Base-by-base conservation (phyloP, 371 early-diverging fungal species). In the Actinomucor elegans region DNA sequence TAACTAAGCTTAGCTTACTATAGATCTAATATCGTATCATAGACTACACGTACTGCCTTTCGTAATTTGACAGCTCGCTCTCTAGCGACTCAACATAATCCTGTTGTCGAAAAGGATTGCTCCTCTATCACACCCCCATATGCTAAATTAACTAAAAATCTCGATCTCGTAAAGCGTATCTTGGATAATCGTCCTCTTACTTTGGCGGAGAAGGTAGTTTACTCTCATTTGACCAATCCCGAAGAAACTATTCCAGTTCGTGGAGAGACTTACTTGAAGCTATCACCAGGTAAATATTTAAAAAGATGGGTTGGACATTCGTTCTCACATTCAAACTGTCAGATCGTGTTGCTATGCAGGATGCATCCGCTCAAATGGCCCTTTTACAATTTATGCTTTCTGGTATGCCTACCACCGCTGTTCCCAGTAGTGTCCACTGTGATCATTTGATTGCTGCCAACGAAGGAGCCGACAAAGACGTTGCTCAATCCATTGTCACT, bases 181-280 rank as follows among this genome's bases (percentile, higher is more conserved):
- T 66, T 85, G 46, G 67, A 79, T 51, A 61, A 75, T 40, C 79
- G 80, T 11, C 89, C 90, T 7, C 66, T 97, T 56, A 95, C 96
- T 10, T 77, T 96, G 33, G 92, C 96, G 4, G 96, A 97, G 57
- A 97, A 97, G 86, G 87, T 94, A 48, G 84, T 97, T 18, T 96
- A 94, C 59, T 87, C 94, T 43, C 98, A 97, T 74, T 77, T 96
- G 67, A 87, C 90, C 42, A 86, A 95, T 43, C 86, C 90, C 12
- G 79, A 80, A 50, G 82, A 76, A 67, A 87, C 79, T 8, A 66
- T 82, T 7, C 87, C 87, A 14, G 76, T 86, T 11, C 75, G 87
- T 27, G 89, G 89, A 18, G 79, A 85, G 51, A 83, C 86, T 3
- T 88, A 88, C 48, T 62, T 90, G 37, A 84, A 86, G 62, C 59